Evolutionary conservation across 2,329 filamentous ascomycete species (phyloP), one percentile per base, ranked within the genome.

Genomic region (Beauveria rudraprayagi): DNA sequence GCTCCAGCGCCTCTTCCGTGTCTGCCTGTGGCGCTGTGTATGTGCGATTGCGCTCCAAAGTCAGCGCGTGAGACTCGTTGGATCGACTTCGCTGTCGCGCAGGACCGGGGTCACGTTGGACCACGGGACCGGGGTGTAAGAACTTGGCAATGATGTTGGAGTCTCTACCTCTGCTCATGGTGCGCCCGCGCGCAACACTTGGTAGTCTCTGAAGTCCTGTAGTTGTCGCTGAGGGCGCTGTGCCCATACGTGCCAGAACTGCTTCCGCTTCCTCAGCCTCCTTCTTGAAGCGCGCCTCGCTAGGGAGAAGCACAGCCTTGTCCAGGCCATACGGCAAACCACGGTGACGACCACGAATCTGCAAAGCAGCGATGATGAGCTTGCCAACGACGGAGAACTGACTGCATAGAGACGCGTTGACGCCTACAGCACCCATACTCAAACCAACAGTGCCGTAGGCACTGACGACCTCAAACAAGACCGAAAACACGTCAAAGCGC

Each of bases 391-490:
- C 81, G 14, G 81, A 84, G 72, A 99, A 97, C 67, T 97, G 85
- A 0, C 83, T 88, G 37, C 85, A 92, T 65, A 99, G 91, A 0
- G 90, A 92, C 0, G 91, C 83, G 72, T 96, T 89, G 71, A 86
- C 80, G 22, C 76, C 78, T 0, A 89, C 80, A 64, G 93, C 96
- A 6, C 94, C 94, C 17, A 99, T 81, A 55, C 88, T 93, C 61
- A 99, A 77, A 0, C 94, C 94, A 28, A 99, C 94, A 1, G 94
- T 99, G 64, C 94, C 95, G 69, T 96, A 96, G 1, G 92, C 92
- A 61, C 89, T 93, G 63, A 96, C 86, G 52, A 95, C 85, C 71
- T 96, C 92, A 68, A 96, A 96, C 3, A 96, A 79, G 6, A 87
- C 78, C 7, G 81, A 76, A 70, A 90, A 92, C 71, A 90, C 77